phyloP scores from a whole-genome alignment of 768 basidiomycete species.

The Mycena vulgaris region DNA sequence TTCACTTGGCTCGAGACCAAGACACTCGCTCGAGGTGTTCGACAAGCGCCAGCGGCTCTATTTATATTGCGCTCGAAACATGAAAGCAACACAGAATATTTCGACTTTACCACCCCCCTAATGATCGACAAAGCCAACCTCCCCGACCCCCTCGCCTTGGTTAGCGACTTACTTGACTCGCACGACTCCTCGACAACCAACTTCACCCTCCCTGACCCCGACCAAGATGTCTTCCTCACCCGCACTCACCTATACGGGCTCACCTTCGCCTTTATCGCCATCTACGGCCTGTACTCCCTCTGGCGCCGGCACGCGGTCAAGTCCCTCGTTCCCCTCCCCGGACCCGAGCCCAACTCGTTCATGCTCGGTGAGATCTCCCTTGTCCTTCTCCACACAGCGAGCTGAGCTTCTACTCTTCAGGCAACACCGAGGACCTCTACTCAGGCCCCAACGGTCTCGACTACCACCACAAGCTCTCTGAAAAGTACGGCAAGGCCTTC shows the following conservation, averaged over 20 bases:
- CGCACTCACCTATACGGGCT: conserved; percentile 10
- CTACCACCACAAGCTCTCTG: conserved; percentile 14
- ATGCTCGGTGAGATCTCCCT: conserved; percentile 17
- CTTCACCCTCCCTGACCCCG: too few species aligned
- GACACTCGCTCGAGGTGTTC: too few species aligned
- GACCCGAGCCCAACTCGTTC: conserved; percentile 14
- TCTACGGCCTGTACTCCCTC: conserved; percentile 18
- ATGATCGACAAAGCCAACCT: conserved; percentile 3
- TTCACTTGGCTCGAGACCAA: too few species aligned
- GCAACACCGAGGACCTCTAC: conserved; percentile 19
- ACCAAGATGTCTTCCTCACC: not conserved
- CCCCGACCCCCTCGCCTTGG: not conserved
- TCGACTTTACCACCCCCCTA: too few species aligned
- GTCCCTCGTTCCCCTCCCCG: conserved; percentile 21
- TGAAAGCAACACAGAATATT: too few species aligned
- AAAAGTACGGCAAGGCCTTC: conserved; percentile 13
- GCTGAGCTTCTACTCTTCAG: too few species aligned
- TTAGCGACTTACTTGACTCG: too few species aligned
- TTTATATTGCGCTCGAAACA: too few species aligned
- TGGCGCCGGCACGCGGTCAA: conserved; percentile 29
- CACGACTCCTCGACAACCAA: too few species aligned
- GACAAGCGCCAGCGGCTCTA: too few species aligned
- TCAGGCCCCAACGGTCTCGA: conserved; percentile 7
- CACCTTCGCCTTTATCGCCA: not conserved
- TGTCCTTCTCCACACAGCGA: not conserved